Conservation (phyloP, 495 filamentous ascomycete genomes). For the Aspergillus hancockii region DNA sequence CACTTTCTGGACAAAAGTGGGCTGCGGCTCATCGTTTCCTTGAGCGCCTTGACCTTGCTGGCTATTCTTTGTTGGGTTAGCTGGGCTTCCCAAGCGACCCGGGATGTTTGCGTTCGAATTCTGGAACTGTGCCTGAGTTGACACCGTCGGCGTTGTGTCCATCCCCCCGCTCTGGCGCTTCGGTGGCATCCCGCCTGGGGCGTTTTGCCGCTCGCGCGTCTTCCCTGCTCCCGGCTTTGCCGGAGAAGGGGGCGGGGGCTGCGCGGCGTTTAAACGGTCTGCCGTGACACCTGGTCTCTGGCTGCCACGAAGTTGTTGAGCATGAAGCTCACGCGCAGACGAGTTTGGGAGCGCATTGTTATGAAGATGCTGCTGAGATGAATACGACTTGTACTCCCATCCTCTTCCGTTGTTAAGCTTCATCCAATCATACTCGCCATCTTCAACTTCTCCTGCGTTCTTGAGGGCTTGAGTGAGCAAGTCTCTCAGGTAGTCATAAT, state of each 20-base stretch:
- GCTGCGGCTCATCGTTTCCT: conserved; percentile 49
- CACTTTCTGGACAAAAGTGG: conserved; percentile 62
- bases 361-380: conserved; percentile 73
- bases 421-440: conserved; percentile 99
- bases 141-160: conserved; percentile 78
- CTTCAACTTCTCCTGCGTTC: conserved; percentile 90
- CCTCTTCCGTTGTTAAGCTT: conserved; percentile 94
- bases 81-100: conserved; percentile 58
- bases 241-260: conserved; percentile 86
- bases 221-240: conserved; percentile 78
- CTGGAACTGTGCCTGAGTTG: conserved; percentile 88
- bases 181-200: conserved; percentile 62
- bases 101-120: conserved; percentile 84
- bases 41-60: conserved; percentile 45
- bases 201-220: conserved; percentile 80
- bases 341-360: conserved; percentile 71
- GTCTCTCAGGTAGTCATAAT: conserved; percentile 97
- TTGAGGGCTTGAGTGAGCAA: conserved; percentile 97
- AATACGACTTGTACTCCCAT: conserved; percentile 90
- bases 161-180: conserved; percentile 79
- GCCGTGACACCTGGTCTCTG: conserved; percentile 67
- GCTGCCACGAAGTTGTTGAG: conserved; percentile 59
- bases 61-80: conserved; percentile 55
- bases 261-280: conserved; percentile 96
- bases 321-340: conserved; percentile 76